Evolutionary conservation across 169 alveolate genomes (phyloP), one percentile per base, ranked within the genome.

Genomic region (Fabrea salina): DNA sequence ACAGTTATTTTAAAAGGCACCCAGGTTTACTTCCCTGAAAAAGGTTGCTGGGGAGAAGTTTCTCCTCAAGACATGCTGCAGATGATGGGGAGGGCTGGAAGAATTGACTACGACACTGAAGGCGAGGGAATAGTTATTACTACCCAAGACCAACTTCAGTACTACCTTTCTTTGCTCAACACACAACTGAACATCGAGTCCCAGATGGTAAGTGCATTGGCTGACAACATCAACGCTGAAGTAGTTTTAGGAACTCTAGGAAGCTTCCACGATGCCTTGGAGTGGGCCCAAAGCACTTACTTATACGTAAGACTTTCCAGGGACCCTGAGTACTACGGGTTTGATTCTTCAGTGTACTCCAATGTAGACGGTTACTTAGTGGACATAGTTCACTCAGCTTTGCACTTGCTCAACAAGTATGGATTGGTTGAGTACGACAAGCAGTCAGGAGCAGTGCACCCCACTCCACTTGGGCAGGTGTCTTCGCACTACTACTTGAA

Each of bases 61-160:
- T 92, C 99, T 25, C 98, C 99, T n/a, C 90, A 97, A 93, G 99
- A 98, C 88, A 95, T 99, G 70, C 86, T 97, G 71, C 99, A 99
- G 89, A 99, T 99, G 99, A 94, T 98, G 89, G 99, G 99, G 5
- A 91, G 99, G 71, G 99, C 99, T 1, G 99, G 99, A 3, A 91
- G 99, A 56, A 99, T 99, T 0, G 98, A 97, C 80, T 98, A 92
- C 88, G 99, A 99, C 94, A 96, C 92, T 49, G 89, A 89, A 32
- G 99, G 99, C 25, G 99, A 98, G 84, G 99, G 99, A 57, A 96
- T 98, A 67, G 93, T 99, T 41, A 97, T 99, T 67, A 98, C 99
- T 22, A 95, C 98, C 41, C 97, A 94, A 79, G 86, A 91, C 33
- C 97, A 98, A 88, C 92, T 98, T 67, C 99, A 96, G 85, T 95